A percentile compares a stretch with the other conserved stretches of the same genome.
Conservation (phyloP, 2,329 filamentous ascomycete genomes). For the Cercospora sp. region DNA sequence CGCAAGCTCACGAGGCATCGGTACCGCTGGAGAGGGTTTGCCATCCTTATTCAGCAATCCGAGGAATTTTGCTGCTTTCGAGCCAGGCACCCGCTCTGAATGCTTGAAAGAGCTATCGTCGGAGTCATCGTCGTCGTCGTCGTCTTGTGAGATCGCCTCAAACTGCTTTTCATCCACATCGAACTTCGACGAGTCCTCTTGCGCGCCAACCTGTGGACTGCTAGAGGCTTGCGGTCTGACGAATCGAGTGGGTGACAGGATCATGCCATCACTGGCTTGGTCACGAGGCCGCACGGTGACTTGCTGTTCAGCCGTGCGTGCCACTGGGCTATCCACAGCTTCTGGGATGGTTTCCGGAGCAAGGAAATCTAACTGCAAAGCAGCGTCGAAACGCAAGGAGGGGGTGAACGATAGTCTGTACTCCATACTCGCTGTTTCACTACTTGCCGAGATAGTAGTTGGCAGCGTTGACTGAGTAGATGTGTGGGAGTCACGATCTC, state of each 20-base stretch:
- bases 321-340: constrained; percentile 17
- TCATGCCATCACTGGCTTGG: not conserved
- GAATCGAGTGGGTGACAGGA: not conserved
- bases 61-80: constrained; percentile 34
- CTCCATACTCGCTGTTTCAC: constrained; percentile 20
- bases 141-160: not conserved
- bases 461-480: constrained; percentile 20
- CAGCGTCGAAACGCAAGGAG: constrained; percentile 11
- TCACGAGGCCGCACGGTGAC: not conserved
- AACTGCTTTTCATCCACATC: not conserved
- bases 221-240: not conserved
- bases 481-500: constrained; percentile 6
- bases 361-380: constrained; percentile 14
- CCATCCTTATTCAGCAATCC: constrained; percentile 22
- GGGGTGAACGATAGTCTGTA: constrained; percentile 9
- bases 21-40: constrained; percentile 8
- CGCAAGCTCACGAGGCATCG: constrained; percentile 5
- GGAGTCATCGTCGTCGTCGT: not conserved
- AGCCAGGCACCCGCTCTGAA: constrained; percentile 23
- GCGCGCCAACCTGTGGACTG: not conserved
- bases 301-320: not conserved
- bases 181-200: not conserved
- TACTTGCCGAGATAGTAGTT: constrained; percentile 19
- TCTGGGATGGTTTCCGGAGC: constrained; percentile 20
- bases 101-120: constrained; percentile 2